Evolutionary conservation across 371 early-diverging fungal species (phyloP).

Genomic region (Mucor sp.): DNA sequence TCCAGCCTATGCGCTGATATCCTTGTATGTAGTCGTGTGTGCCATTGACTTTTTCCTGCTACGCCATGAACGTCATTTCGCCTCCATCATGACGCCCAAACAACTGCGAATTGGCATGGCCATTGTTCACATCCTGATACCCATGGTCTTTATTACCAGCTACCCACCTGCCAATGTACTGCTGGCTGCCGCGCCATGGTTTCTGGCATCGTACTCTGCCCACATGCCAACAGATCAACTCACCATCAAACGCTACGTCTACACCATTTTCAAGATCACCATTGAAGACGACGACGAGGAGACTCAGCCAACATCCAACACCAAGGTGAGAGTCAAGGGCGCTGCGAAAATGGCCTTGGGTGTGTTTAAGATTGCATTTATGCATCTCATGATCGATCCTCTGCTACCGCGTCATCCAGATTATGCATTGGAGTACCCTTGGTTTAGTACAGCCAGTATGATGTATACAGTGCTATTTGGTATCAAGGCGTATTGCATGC

Average conservation of each 20-base stretch:
- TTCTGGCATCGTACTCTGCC: constrained; percentile 22
- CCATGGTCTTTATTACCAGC: constrained; percentile 21
- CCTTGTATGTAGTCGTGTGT: constrained; percentile 6
- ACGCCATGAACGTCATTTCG: constrained; percentile 12
- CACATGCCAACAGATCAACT: constrained; percentile 16
- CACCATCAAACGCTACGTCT: not conserved
- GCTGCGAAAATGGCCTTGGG: constrained; percentile 21
- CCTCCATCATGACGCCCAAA: not conserved
- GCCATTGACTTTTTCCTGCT: constrained; percentile 16
- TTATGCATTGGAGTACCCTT: constrained; percentile 28
- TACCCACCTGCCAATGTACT: constrained; percentile 12
- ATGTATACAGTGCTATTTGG: constrained; percentile 27
- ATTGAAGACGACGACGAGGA: not conserved
- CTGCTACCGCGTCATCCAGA: constrained; percentile 14
- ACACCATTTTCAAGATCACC: not conserved
- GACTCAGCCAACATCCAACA: not conserved
- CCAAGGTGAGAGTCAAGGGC: constrained; percentile 22
- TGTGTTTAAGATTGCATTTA: constrained; percentile 24
- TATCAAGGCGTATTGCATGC: constrained; percentile 28
- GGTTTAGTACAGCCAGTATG: constrained; percentile 16
- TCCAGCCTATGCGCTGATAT: not conserved
- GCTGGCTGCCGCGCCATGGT: constrained; percentile 26
- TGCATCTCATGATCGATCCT: constrained; percentile 25
- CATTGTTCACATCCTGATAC: constrained; percentile 11
- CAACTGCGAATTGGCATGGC: constrained; percentile 11